A percentile compares a stretch with the other conserved stretches of the same genome.
Evolutionary conservation across 2,329 filamentous ascomycete genomes (phyloP).

Genomic region (Fusarium anthophilum): DNA sequence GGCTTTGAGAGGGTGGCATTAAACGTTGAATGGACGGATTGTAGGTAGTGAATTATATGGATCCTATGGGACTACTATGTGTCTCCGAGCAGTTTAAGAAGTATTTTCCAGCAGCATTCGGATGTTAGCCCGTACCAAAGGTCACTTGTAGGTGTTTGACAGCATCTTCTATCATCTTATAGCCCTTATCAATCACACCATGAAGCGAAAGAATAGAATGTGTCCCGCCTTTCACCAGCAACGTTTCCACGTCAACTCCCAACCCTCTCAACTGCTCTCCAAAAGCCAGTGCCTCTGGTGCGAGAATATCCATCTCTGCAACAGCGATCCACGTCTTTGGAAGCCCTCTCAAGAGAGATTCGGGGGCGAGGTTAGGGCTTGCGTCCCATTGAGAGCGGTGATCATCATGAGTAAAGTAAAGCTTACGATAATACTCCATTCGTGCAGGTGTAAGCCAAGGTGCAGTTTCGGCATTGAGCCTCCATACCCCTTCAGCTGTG

Average conservation of each 20-base stretch:
- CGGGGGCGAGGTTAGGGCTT: conserved; percentile 45
- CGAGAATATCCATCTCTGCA: conserved; percentile 47
- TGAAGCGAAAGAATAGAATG: conserved; percentile 43
- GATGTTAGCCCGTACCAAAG: conserved; percentile 27
- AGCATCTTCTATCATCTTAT: conserved; percentile 37
- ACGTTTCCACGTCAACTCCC: conserved; percentile 30
- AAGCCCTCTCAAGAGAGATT: conserved; percentile 36
- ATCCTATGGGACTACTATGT: not conserved
- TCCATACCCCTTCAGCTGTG: conserved; percentile 39
- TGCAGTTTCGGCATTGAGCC: conserved; percentile 40
- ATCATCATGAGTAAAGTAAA: conserved; percentile 44
- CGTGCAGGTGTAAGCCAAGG: conserved; percentile 48
- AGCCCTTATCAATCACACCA: conserved; percentile 36
- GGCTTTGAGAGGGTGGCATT: not conserved
- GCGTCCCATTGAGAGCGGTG: conserved; percentile 44
- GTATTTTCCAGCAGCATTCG: not conserved
- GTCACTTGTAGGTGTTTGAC: conserved; percentile 30
- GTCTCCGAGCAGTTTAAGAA: not conserved
- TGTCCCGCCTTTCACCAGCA: conserved; percentile 36
- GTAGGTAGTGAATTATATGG: not conserved
- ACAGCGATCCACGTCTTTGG: conserved; percentile 47
- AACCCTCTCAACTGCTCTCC: conserved; percentile 39
- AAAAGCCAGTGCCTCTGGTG: conserved; percentile 45
- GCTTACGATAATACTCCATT: conserved; percentile 50
- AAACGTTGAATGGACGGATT: not conserved